Evolutionary conservation across 345 rosid species (phyloP).

Genomic region (Eucalyptus camaldulensis): DNA sequence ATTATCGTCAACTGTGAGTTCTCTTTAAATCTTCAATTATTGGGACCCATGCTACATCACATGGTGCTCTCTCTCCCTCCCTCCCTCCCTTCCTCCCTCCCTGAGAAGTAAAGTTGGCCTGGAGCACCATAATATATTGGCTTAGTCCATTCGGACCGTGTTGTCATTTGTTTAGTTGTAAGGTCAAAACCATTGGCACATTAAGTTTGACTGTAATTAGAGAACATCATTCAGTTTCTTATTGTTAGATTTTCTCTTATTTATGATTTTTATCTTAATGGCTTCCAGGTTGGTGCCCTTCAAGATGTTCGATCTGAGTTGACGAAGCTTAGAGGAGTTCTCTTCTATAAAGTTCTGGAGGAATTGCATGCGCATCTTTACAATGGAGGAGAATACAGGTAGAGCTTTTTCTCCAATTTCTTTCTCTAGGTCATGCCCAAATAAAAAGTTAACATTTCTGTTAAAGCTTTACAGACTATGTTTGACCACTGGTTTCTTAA

Average conservation of each 20-base stretch:
- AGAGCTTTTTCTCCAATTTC: background rate
- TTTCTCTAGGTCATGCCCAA: background rate
- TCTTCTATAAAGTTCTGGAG: constrained; percentile 83
- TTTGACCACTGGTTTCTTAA: background rate
- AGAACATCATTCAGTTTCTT: background rate
- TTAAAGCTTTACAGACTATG: background rate
- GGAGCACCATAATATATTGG: background rate
- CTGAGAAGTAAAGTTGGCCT: background rate
- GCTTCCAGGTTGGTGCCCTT: constrained; percentile 87
- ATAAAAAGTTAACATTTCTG: background rate
- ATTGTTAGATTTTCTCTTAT: background rate
- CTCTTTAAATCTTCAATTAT: background rate
- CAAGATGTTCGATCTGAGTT: constrained; percentile 98
- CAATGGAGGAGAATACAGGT: constrained; percentile 97
- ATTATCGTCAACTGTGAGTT: background rate
- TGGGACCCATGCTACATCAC: background rate
- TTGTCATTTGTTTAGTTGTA: background rate
- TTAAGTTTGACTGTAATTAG: background rate
- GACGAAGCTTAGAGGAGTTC: constrained; percentile 72
- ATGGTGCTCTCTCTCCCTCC: background rate
- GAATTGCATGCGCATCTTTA: constrained; percentile 95
- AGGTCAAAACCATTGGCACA: background rate
- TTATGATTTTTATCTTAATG: background rate
- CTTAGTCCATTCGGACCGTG: background rate
- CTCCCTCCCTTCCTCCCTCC: background rate